Conservation (phyloP, 441 rosid genomes). For the Macaranga tanarius region DNA sequence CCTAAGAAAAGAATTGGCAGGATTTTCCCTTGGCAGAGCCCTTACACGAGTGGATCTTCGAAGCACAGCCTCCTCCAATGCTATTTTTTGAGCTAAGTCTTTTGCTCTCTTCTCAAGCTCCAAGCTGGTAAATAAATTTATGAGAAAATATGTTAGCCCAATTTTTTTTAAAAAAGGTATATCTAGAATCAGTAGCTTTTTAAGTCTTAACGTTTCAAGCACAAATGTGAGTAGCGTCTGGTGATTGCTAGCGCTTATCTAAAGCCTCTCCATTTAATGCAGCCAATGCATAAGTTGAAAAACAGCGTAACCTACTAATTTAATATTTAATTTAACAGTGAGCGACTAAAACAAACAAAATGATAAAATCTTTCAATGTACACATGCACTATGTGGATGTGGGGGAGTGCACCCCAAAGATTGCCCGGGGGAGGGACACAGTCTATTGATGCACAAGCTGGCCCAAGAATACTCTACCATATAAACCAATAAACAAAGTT, state of each 20-base stretch:
- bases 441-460: too few relatives aligned
- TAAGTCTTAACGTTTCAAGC: background rate
- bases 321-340: background rate
- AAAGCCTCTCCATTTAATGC: background rate
- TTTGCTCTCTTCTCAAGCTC: constrained; percentile 73
- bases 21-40: constrained; percentile 80
- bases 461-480: too few relatives aligned
- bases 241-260: background rate
- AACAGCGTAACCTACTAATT: background rate
- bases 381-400: too few relatives aligned
- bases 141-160: background rate
- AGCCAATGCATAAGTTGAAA: background rate
- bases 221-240: background rate
- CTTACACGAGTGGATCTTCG: constrained; percentile 91
- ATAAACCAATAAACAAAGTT: too few relatives aligned
- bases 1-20: constrained; percentile 71
- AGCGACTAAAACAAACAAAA: background rate
- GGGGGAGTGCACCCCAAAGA: too few relatives aligned
- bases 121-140: constrained; percentile 40
- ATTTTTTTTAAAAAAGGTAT: background rate
- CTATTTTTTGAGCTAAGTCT: constrained; percentile 54
- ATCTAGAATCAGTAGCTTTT: background rate
- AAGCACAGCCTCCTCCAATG: constrained; percentile 74
- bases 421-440: too few relatives aligned
- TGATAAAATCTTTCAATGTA: too few relatives aligned